Evolutionary conservation across 2,329 filamentous ascomycete species (phyloP).

Genomic region (Daldinia sp.): DNA sequence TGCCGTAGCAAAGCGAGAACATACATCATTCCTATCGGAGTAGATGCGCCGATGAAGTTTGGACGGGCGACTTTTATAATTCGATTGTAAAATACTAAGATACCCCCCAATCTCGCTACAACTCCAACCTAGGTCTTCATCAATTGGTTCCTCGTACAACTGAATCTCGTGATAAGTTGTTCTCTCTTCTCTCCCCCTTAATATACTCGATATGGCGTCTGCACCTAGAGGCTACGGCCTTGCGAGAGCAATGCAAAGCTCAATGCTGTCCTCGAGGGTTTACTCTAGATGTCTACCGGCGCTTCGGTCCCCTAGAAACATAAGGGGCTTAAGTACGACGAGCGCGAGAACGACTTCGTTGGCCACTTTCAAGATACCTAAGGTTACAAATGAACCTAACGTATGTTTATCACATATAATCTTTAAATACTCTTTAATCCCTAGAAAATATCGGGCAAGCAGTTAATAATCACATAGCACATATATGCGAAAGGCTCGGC

Average conservation of each 20-base stretch:
- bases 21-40: constrained; percentile 33
- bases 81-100: constrained; percentile 9
- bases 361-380: constrained; percentile 87
- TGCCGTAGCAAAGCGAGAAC: constrained; percentile 39
- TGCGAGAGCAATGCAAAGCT: constrained; percentile 35
- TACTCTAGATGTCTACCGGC: constrained; percentile 27
- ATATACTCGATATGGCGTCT: constrained; percentile 36
- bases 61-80: constrained; percentile 8
- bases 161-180: background rate
- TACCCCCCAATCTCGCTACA: background rate
- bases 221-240: constrained; percentile 39
- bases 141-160: background rate
- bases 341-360: constrained; percentile 62
- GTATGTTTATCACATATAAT: constrained; percentile 68
- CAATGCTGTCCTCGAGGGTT: constrained; percentile 27
- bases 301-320: constrained; percentile 16
- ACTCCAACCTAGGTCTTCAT: background rate
- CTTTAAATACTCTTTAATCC: background rate
- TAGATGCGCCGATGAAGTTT: constrained; percentile 30
- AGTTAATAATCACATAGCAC: constrained; percentile 64
- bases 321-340: constrained; percentile 44
- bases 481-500: constrained; percentile 86
- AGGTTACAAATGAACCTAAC: constrained; percentile 93
- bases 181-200: background rate
- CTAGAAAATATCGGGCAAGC: background rate